A percentile compares a stretch with the other conserved stretches of the same genome.
phyloP scores from a whole-genome alignment of 495 filamentous ascomycete species.

The Penicillium cosmopolitanum region DNA sequence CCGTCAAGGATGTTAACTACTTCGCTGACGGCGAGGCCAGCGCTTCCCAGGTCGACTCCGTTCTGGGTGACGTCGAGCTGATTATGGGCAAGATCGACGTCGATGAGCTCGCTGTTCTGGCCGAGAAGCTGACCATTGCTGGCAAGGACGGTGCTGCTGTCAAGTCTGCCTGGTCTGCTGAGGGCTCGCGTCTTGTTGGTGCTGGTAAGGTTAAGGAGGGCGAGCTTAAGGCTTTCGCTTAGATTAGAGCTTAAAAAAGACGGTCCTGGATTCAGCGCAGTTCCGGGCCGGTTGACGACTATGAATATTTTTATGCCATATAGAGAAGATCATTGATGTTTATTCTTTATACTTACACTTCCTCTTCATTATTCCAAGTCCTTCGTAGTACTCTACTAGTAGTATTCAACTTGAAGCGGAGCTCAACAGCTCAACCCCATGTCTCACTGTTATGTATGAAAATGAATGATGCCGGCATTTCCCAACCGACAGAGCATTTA shows the following conservation, averaged over 20 bases:
- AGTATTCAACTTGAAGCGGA: background rate
- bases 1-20: conserved; percentile 97
- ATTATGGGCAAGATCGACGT: conserved; percentile 85
- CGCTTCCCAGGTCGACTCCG: conserved; percentile 74
- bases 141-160: conserved; percentile 61
- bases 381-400: too few relatives aligned
- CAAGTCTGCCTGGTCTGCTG: conserved; percentile 68
- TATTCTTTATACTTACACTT: background rate
- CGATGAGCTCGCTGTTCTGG: conserved; percentile 82
- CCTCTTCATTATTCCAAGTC: background rate
- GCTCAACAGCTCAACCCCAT: too few relatives aligned
- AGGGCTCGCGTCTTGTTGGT: conserved; percentile 72
- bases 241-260: conserved; percentile 20
- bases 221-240: conserved; percentile 63
- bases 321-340: conserved; percentile 13
- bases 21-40: conserved; percentile 66
- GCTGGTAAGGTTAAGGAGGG: conserved; percentile 84
- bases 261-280: too few relatives aligned
- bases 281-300: conserved; percentile 5
- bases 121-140: conserved; percentile 66
- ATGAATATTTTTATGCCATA: conserved; percentile 10
- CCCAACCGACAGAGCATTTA: too few relatives aligned
- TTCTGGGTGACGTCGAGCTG: conserved; percentile 86
- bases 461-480: too few relatives aligned
- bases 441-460: too few relatives aligned